Evolutionary conservation across 2,329 filamentous ascomycete species (phyloP).

Genomic region (Gnomoniopsis smithogilvyi): DNA sequence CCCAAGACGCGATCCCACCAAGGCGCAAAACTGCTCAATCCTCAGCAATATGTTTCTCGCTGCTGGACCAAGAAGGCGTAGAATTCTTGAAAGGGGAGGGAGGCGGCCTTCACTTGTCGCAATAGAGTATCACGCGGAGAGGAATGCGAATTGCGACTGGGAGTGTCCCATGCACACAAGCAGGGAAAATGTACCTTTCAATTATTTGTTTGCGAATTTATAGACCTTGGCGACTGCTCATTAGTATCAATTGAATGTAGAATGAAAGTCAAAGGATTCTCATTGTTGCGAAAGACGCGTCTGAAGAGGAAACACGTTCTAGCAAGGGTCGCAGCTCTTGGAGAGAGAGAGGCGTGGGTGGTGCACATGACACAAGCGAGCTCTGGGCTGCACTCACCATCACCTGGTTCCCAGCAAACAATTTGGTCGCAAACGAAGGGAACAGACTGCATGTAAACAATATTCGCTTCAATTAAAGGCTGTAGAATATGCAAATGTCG

Average conservation of each 20-base stretch:
- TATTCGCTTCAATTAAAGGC: neutral
- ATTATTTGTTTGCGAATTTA: no score
- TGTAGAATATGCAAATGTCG: neutral
- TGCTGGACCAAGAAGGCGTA: neutral
- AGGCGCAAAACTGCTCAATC: constrained; percentile 2
- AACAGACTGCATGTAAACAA: neutral
- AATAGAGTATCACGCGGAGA: no score
- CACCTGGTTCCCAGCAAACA: no score
- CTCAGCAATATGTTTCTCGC: constrained; percentile 5
- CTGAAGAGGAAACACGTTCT: no score
- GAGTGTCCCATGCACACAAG: no score
- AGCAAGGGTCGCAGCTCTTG: no score
- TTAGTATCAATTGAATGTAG: no score
- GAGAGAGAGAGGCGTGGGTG: neutral
- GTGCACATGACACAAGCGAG: neutral
- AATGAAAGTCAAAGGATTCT: no score
- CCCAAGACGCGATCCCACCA: constrained; percentile 8
- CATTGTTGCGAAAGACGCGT: no score
- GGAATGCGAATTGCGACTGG: no score
- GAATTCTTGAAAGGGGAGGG: neutral
- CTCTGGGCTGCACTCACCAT: neutral
- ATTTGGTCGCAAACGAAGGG: neutral
- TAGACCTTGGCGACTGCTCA: no score
- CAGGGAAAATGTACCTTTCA: no score
- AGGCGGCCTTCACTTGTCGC: neutral